Base-by-base conservation (phyloP, 352 stramenopile genomes). In the Halophytophthora polymorphica region DNA sequence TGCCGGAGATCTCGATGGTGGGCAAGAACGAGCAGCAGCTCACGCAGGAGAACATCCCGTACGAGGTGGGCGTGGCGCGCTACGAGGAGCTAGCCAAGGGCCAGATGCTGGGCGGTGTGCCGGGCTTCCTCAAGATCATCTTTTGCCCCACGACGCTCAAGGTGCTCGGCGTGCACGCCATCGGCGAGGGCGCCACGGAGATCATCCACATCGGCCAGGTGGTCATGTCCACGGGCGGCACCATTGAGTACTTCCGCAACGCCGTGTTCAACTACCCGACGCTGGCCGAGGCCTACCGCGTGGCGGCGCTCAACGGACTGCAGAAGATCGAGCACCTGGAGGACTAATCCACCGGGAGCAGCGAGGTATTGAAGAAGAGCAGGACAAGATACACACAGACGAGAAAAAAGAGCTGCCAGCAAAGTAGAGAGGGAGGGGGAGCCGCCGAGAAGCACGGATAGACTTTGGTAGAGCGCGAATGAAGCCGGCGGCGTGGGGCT, bases 221-320 rank as follows among this genome's bases (percentile, higher is more conserved):
- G 19, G 83, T 89, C 21, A 93, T 93, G 79, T 86, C 83, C 13
- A 93, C 78, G 23, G 83, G 70, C 40, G 86, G 83, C 35, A 90
- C 79, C 17, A 69, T 96, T 42, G 82, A 94, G 42, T 96, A 96
- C 73, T 96, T 96, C 64, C 78, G 82, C 45, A 91, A 91, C 47
- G 83, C 88, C 19, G 88, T 96, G 53, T 96, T 96, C 66, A 96
- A 96, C 71, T 96, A 95, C 71, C 88, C 88, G 39, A 96, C 86
- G 22, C 67, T 96, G 45, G 86, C 86, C 12, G 88, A 96, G 64
- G 83, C 79, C 14, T 93, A 93, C 63, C 83, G 83, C 13, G 83
- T 93, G 22, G 83, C 83, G 39, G 83, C 83, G 17, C 64, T 90
- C 28, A 85, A 93, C 50, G 83, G 83, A 6, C 63, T 93, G 21